Base-by-base conservation (phyloP, 441 rosid species). In the Erodium moschatum region DNA sequence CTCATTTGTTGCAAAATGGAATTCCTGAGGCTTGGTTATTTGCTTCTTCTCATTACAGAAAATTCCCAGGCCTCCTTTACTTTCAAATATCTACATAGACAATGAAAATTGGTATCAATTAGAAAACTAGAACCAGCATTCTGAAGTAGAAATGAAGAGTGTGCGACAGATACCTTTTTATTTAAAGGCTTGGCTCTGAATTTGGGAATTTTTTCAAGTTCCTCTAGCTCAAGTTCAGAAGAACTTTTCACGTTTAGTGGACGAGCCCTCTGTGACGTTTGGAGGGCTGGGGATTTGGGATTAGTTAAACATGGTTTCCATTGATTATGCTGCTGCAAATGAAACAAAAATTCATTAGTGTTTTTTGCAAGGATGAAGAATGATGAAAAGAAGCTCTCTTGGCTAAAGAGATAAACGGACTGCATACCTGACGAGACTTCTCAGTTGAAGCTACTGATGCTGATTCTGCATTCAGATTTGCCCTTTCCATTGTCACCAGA, bases 151-250 rank as follows among this genome's bases (percentile, higher is more conserved):
- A 60, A 60, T 46, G 52, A 60, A 60, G 10, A 19, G 9, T 3
- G 63, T 18, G 63, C 6, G 24, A 40, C 12, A 40, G 44, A 40
- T 40, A 94, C 99, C 97, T 95, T 95, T 74, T 85, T 90, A 73
- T 95, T 91, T 77, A 91, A 74, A 75, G 97, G 96, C 81, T 85
- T 91, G 24, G 99, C 99, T 86, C 87, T 90, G 76, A 95, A 95
- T 71, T 86, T 95, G 48, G 97, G 97, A 19, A 85, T 81, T 75
- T 89, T 95, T 79, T 89, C 94, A 64, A 94, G 86, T 74, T 86
- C 97, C 72, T 91, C 99, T 72, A 80, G 84, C 81, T 89, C 97
- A 68, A 90, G 84, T 74, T 95, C 97, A 3, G 78, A 69, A 62
- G 96, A 88, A 74, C 86, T 87, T 83, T 95, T 91, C 76, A 86